A percentile compares a stretch with the other conserved stretches of the same genome.
Conservation (phyloP, 2,329 filamentous ascomycete species). For the Hymenotorrendiella dingleyae region DNA sequence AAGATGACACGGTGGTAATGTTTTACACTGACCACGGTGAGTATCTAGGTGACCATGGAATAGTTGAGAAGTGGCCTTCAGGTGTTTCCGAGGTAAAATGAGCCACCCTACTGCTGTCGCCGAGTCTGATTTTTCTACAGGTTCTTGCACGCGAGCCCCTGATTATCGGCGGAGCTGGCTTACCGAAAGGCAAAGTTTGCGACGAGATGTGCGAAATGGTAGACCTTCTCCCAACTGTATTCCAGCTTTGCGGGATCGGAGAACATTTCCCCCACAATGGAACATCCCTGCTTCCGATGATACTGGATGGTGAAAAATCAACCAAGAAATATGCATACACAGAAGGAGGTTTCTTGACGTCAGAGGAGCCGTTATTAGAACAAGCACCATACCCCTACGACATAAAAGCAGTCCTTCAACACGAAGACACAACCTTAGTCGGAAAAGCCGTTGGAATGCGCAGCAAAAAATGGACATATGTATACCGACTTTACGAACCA, state of each 20-base stretch:
- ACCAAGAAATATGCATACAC: conserved; percentile 39
- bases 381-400: conserved; percentile 40
- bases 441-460: conserved; percentile 38
- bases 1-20: conserved; percentile 37
- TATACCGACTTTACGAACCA: conserved; percentile 42
- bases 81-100: conserved; percentile 38
- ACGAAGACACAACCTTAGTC: conserved; percentile 38
- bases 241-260: conserved; percentile 34
- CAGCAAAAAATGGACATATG: conserved; percentile 35
- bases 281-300: conserved; percentile 30
- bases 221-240: conserved; percentile 39
- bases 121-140: no score
- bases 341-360: conserved; percentile 39
- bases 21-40: conserved; percentile 43
- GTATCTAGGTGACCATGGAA: conserved; percentile 41
- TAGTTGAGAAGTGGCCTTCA: conserved; percentile 45
- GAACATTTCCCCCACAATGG: conserved; percentile 39
- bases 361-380: conserved; percentile 41
- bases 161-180: conserved; percentile 37
- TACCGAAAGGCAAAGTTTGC: conserved; percentile 32
- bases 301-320: conserved; percentile 19
- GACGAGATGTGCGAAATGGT: conserved; percentile 40
- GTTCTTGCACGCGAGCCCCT: conserved; percentile 38
- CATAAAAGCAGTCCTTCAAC: conserved; percentile 40
- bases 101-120: no score